Evolutionary conservation across 164 flowering plant genomes (phyloP).

Genomic region (Stephania japonica): DNA sequence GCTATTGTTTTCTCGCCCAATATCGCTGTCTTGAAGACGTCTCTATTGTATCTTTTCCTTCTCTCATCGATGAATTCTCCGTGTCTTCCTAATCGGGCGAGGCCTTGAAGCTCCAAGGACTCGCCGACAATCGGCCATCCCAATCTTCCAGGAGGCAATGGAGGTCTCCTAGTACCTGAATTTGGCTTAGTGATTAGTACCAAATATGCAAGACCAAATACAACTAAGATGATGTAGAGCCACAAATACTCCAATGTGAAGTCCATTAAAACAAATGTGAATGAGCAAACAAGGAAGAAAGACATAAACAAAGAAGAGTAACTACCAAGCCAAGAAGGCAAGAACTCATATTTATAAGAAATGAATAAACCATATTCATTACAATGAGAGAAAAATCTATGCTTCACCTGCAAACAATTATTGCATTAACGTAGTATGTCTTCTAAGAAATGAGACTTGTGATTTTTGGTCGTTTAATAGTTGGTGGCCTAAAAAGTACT

Average conservation of each 20-base stretch:
- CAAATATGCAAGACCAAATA: slow-evolving; percentile 11
- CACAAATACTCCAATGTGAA: slow-evolving; percentile 1
- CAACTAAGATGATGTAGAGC: slow-evolving; percentile 9
- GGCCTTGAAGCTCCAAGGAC: slow-evolving; percentile 9
- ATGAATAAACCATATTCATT: no score
- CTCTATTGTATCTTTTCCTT: slow-evolving; percentile 11
- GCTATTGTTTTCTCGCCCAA: slow-evolving; percentile 8
- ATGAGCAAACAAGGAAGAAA: neutral
- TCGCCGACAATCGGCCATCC: slow-evolving; percentile 18
- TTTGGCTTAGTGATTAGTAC: neutral
- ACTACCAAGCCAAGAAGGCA: no score
- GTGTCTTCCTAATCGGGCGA: neutral
- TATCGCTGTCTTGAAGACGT: slow-evolving; percentile 14
- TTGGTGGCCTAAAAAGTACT: no score
- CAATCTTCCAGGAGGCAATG: slow-evolving; percentile 15
- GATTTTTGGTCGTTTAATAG: no score
- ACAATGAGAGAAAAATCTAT: no score
- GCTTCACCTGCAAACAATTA: no score
- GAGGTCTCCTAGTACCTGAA: neutral
- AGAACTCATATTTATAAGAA: no score
- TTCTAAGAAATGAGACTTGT: no score
- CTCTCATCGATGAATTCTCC: slow-evolving; percentile 7
- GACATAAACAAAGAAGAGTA: no score
- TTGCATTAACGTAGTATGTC: no score
- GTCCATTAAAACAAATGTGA: slow-evolving; percentile 6